These are phyloP conservation scores for Aaosphaeria arxii DNA, from an alignment of 2,329 filamentous ascomycete species.

Conservation along the genomic window DNA sequence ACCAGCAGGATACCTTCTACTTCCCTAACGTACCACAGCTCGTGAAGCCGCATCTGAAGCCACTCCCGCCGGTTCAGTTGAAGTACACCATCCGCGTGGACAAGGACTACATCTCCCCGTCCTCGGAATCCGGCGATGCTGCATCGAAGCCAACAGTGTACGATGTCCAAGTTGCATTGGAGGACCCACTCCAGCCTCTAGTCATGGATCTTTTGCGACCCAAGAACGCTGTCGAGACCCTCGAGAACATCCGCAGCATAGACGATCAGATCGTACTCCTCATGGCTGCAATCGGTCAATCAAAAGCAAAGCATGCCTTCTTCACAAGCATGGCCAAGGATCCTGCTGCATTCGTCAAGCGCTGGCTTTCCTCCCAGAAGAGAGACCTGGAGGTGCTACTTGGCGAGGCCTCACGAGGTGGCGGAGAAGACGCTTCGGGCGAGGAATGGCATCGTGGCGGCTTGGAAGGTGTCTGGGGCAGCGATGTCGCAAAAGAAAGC, in stretches of 20 bases:
- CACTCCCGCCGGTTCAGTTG: conserved; percentile 78
- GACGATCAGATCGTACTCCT: conserved; percentile 85
- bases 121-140: conserved; percentile 68
- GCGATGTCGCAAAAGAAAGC: conserved; percentile 58
- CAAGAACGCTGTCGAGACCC: conserved; percentile 54
- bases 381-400: conserved; percentile 84
- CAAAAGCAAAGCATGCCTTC: conserved; percentile 89
- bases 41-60: conserved; percentile 72
- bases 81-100: conserved; percentile 94
- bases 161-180: conserved; percentile 80
- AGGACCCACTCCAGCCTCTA: conserved; percentile 77
- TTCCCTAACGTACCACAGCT: conserved; percentile 84
- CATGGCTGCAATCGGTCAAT: conserved; percentile 77
- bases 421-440: conserved; percentile 50
- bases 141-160: conserved; percentile 76
- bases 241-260: conserved; percentile 71
- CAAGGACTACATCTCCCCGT: conserved; percentile 47
- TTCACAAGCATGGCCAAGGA: conserved; percentile 75
- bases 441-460: conserved; percentile 70
- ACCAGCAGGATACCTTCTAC: conserved; percentile 69
- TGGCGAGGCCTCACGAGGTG: conserved; percentile 68
- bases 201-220: conserved; percentile 47
- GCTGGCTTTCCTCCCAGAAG: conserved; percentile 90
- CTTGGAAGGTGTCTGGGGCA: conserved; percentile 61
- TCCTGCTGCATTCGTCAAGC: conserved; percentile 76